Base-by-base conservation (phyloP, 2,329 filamentous ascomycete genomes). In the Geosmithia flava region DNA sequence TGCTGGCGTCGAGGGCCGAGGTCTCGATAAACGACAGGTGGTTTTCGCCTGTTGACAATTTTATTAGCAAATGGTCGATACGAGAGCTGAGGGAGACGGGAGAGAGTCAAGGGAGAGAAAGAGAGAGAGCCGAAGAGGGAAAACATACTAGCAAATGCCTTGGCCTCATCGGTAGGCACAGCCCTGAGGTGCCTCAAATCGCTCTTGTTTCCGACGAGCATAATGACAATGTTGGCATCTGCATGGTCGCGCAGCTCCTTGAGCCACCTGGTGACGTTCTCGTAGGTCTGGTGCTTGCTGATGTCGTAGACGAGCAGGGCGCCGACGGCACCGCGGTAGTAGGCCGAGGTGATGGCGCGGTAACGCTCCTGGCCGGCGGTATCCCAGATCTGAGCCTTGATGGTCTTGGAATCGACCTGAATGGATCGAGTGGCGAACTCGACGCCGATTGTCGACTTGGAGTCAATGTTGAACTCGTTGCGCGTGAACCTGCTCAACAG, bases 351-450 rank as follows among this genome's bases (percentile, higher is more conserved):
- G 68, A 98, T 98, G 67, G 93, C 93, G 66, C 94, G 87, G 76
- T 97, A 98, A 68, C 93, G 85, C 73, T 98, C 93, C 75, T 98
- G 93, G 58, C 93, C 93, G 57, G 93, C 93, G 51, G 93, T 98
- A 75, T 98, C 93, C 93, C 94, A 98, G 63, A 98, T 98, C 76
- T 98, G 93, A 59, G 93, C 93, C 79, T 98, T 98, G 82, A 98
- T 98, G 55, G 93, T 98, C 80, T 98, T 98, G 64, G 87, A 86
- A 71, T 98, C 93, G 62, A 98, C 93, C 72, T 97, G 91, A 67
- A 98, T 98, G 58, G 89, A 96, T 55, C 93, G 84, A 59, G 93
- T 98, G 60, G 94, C 93, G 68, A 98, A 98, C 73, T 98, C 93
- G 68, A 98, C 93, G 62, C 93, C 93, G 72, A 98, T 98, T 59